Evolutionary conservation across 257 asterid species (phyloP).

Genomic region (Lycium barbarum): DNA sequence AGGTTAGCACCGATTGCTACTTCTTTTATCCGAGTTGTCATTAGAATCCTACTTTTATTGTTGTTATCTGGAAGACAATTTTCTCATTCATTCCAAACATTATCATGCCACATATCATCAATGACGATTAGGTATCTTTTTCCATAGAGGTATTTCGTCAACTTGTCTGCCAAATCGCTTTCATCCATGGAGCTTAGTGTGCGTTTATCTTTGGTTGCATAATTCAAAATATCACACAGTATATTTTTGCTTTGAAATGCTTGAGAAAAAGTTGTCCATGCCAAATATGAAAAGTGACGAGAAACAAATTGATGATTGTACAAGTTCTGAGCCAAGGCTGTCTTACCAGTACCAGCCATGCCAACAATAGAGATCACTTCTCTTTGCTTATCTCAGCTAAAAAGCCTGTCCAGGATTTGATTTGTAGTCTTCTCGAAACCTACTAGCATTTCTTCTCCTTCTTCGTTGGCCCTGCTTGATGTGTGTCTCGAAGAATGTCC

Average conservation of each 20-base stretch:
- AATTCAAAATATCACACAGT: background rate
- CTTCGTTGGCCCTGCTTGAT: no score
- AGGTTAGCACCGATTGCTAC: background rate
- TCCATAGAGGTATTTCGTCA: background rate
- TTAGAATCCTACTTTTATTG: conserved; percentile 29
- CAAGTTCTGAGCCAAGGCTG: conserved; percentile 11
- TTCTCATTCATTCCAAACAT: background rate
- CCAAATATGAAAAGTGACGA: background rate
- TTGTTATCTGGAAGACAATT: conserved; percentile 10
- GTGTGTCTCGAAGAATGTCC: no score
- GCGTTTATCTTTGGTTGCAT: background rate
- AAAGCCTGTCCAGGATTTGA: no score
- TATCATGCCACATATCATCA: conserved; percentile 32
- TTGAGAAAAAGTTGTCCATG: conserved; percentile 28
- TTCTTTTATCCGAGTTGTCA: conserved; percentile 5
- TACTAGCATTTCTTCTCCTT: no score
- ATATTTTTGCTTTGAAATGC: background rate
- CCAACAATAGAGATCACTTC: conserved; percentile 20
- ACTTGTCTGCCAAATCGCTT: background rate
- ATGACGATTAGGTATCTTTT: conserved; percentile 19
- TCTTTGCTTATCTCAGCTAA: background rate
- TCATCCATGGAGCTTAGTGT: background rate
- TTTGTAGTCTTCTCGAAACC: no score
- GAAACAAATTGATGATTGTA: background rate
- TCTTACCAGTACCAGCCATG: background rate